A percentile compares a stretch with the other conserved stretches of the same genome.
phyloP scores from a whole-genome alignment of 495 filamentous ascomycete species.

The Aspergillus panamensis region DNA sequence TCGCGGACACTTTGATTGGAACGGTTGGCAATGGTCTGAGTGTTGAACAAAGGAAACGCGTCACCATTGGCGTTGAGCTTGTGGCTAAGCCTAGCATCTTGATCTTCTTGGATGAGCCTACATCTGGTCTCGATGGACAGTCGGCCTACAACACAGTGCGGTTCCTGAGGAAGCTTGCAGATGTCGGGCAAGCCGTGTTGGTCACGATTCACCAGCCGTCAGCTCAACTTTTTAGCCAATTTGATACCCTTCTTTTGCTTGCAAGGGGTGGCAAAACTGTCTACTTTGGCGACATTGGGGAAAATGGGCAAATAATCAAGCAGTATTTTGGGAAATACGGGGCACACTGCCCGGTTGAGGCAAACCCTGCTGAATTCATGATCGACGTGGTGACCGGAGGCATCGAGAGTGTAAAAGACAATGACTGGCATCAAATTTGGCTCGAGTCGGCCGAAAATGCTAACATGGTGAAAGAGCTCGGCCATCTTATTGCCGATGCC shows the following conservation, averaged over 20 bases:
- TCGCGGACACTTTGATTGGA: slow-evolving; percentile 54
- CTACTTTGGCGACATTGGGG: slow-evolving; percentile 65
- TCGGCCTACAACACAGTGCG: slow-evolving; percentile 63
- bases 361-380: slow-evolving; percentile 90
- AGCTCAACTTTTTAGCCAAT: slow-evolving; percentile 65
- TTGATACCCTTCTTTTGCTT: slow-evolving; percentile 67
- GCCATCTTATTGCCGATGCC: slow-evolving; percentile 46
- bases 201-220: slow-evolving; percentile 79
- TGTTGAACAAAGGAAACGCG: slow-evolving; percentile 58
- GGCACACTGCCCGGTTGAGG: slow-evolving; percentile 64
- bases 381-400: slow-evolving; percentile 66
- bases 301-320: slow-evolving; percentile 48
- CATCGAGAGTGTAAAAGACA: slow-evolving; percentile 24
- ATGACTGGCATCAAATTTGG: slow-evolving; percentile 65
- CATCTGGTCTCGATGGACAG: slow-evolving; percentile 62
- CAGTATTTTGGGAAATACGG: slow-evolving; percentile 77
- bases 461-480: slow-evolving; percentile 49
- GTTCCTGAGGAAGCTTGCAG: slow-evolving; percentile 61
- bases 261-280: slow-evolving; percentile 65
- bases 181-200: slow-evolving; percentile 63
- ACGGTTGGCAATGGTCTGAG: slow-evolving; percentile 48
- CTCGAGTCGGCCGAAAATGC: slow-evolving; percentile 50
- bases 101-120: slow-evolving; percentile 76
- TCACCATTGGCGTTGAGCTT: slow-evolving; percentile 67
- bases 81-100: slow-evolving; percentile 63